Evolutionary conservation across 208 protist species (phyloP).

Genomic region (Trypanosoma rangeli): DNA sequence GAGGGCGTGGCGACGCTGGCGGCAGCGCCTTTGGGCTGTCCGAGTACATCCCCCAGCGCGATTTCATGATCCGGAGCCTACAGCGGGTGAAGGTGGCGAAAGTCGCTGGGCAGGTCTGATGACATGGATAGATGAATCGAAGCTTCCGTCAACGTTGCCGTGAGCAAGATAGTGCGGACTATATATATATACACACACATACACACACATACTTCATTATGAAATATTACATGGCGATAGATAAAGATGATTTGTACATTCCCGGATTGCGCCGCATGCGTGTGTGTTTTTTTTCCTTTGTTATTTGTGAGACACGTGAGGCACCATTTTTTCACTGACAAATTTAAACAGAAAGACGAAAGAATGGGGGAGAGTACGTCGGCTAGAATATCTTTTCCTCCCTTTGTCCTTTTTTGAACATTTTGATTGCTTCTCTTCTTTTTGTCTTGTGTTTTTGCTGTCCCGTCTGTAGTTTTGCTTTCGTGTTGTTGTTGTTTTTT

Average conservation of each 20-base stretch:
- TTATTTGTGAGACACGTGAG: background rate
- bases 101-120: conserved; percentile 1
- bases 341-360: background rate
- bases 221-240: background rate
- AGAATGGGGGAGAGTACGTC: background rate
- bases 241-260: background rate
- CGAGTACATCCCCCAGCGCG: background rate
- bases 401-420: background rate
- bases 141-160: background rate
- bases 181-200: background rate
- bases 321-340: background rate
- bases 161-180: background rate
- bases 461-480: background rate
- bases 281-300: background rate
- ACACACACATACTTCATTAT: conserved; percentile 1
- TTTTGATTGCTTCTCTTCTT: background rate
- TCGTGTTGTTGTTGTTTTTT: conserved; percentile 1
- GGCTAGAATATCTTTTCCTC: background rate
- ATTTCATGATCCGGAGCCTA: background rate
- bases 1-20: conserved; percentile 16
- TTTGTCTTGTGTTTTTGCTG: background rate
- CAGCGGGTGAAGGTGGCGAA: background rate
- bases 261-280: background rate
- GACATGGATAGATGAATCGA: background rate
- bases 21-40: background rate